phyloP scores from a whole-genome alignment of 495 filamentous ascomycete genomes.

The Talaromyces proteolyticus region DNA sequence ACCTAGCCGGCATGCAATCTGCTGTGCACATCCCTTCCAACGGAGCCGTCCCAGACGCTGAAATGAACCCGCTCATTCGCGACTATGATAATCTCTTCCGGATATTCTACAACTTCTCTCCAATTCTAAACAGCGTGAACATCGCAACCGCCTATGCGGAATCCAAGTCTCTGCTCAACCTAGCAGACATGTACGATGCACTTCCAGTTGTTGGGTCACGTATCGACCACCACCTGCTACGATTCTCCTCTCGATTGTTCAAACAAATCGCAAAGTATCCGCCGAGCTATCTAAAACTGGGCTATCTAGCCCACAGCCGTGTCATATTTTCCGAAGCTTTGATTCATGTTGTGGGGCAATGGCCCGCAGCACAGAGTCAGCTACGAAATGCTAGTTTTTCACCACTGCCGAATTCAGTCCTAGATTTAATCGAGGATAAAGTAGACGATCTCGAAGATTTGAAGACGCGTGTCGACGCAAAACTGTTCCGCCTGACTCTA shows the following conservation, averaged over 20 bases:
- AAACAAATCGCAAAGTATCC: conserved; percentile 95
- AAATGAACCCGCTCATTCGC: conserved; percentile 64
- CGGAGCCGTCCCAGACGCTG: conserved; percentile 30
- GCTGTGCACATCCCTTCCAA: conserved; percentile 33
- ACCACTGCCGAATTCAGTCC: conserved; percentile 60
- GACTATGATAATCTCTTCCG: conserved; percentile 93
- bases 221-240: conserved; percentile 88
- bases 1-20: conserved; percentile 56
- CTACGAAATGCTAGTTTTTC: conserved; percentile 55
- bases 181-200: conserved; percentile 91
- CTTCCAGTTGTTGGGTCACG: conserved; percentile 79
- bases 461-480: conserved; percentile 62
- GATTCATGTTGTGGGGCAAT: conserved; percentile 87
- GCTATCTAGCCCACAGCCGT: conserved; percentile 75
- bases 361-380: conserved; percentile 73
- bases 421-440: conserved; percentile 89
- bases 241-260: conserved; percentile 83
- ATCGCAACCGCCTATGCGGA: conserved; percentile 88
- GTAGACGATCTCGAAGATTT: conserved; percentile 73
- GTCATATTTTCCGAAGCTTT: conserved; percentile 87
- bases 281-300: conserved; percentile 82
- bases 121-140: conserved; percentile 71
- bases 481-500: conserved; percentile 73
- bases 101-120: conserved; percentile 87
- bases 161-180: conserved; percentile 76